A percentile compares a stretch with the other conserved stretches of the same genome.
These are phyloP conservation scores for Cadophora malorum DNA, from an alignment of 2,329 filamentous ascomycete genomes.

Conservation along the genomic window DNA sequence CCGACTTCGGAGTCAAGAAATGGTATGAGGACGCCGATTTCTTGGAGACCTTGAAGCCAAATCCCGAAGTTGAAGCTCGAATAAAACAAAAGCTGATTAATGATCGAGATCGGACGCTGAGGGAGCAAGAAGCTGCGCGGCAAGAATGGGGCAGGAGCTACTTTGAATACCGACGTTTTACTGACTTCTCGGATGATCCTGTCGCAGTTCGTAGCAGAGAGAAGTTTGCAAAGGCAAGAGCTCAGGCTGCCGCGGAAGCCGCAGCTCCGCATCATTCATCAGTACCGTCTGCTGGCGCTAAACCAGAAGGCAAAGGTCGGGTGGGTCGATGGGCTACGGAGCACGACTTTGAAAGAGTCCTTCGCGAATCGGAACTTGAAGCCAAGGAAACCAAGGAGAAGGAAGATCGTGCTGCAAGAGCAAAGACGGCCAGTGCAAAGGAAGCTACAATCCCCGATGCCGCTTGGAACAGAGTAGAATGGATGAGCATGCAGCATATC, in stretches of 20 bases:
- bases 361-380: conserved; percentile 74
- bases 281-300: conserved; percentile 57
- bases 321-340: conserved; percentile 71
- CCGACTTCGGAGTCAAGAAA: conserved; percentile 34
- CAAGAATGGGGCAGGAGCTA: conserved; percentile 40
- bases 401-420: conserved; percentile 67
- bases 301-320: conserved; percentile 60
- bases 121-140: conserved; percentile 40
- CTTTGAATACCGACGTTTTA: conserved; percentile 40
- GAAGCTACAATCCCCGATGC: conserved; percentile 78
- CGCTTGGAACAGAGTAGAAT: conserved; percentile 67
- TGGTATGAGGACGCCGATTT: conserved; percentile 41
- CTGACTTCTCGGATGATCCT: conserved; percentile 42
- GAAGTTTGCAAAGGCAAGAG: conserved; percentile 39
- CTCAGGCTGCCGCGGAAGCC: conserved; percentile 40
- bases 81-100: conserved; percentile 33
- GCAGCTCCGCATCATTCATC: conserved; percentile 34
- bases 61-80: conserved; percentile 29
- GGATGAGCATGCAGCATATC: conserved; percentile 62
- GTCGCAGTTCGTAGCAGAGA: conserved; percentile 41
- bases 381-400: conserved; percentile 75
- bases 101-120: conserved; percentile 26
- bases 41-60: conserved; percentile 35
- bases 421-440: conserved; percentile 76
- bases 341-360: conserved; percentile 73